Conservation (phyloP, 345 rosid genomes). For the Acer saccharum region DNA sequence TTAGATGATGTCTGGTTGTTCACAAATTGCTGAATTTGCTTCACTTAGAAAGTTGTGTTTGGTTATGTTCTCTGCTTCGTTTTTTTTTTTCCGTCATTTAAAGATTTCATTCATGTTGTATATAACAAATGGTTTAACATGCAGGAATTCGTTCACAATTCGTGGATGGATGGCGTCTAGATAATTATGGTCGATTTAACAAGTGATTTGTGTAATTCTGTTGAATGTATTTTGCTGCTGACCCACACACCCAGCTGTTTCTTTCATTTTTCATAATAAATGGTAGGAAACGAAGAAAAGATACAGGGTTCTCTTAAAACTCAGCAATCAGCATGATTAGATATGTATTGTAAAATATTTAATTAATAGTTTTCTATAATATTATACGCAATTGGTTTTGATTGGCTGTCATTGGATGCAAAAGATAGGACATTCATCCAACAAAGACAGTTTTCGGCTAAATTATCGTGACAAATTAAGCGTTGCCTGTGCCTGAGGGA, state of each 20-base stretch:
- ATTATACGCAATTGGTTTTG: neutral
- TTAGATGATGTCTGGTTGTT: neutral
- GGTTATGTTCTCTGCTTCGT: neutral
- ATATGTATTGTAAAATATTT: no score
- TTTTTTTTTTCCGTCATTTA: no score
- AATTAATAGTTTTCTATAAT: neutral
- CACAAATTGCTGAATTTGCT: neutral
- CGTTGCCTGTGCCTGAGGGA: neutral
- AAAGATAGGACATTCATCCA: neutral
- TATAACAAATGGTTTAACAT: neutral
- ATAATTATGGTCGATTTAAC: neutral
- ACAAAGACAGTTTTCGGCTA: neutral
- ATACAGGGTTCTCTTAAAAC: no score
- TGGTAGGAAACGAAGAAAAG: no score
- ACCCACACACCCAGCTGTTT: no score
- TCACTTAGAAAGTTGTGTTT: neutral
- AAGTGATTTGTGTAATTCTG: neutral
- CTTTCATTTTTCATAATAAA: no score
- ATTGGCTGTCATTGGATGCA: neutral
- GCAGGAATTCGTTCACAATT: constrained; percentile 17
- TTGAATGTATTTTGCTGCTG: neutral
- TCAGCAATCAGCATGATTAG: no score
- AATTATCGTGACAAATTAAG: neutral
- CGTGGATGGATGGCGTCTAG: neutral
- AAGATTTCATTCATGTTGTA: neutral